Conservation (phyloP, 1,139 yeast species). For the Hemisphaericaspora xylofermentans region DNA sequence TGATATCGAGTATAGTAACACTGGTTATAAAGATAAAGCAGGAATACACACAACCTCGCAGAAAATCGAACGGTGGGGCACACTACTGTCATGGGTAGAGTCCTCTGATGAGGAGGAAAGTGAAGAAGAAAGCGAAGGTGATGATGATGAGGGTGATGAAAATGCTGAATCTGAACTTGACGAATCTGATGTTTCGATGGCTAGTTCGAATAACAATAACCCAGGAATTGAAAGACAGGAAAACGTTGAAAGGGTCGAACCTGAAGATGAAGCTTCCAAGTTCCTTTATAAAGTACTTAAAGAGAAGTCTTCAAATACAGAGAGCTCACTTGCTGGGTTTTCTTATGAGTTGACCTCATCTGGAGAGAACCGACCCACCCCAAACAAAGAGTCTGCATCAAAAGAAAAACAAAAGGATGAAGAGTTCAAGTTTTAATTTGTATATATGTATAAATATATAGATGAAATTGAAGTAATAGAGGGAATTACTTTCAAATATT, state of each 20-base stretch:
- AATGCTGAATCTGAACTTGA: constrained; percentile 16
- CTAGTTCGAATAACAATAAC: not conserved
- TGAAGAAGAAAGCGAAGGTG: constrained; percentile 25
- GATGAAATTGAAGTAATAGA: not conserved
- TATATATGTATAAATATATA: not conserved
- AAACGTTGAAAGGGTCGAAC: constrained; percentile 1
- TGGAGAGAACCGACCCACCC: not conserved
- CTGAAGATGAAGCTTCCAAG: constrained; percentile 6
- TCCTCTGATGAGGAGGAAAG: constrained; percentile 35
- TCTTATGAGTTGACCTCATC: constrained; percentile 2
- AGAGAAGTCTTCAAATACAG: constrained; percentile 7
- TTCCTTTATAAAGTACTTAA: constrained; percentile 11
- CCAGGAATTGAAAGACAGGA: constrained; percentile 11
- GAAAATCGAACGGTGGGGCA: constrained; percentile 40
- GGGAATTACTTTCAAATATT: not conserved
- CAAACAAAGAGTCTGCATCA: not conserved
- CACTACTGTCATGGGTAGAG: constrained; percentile 35
- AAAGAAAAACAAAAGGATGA: constrained; percentile 6
- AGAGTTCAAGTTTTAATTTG: constrained; percentile 15
- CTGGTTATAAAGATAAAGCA: constrained; percentile 30
- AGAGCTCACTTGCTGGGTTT: constrained; percentile 6
- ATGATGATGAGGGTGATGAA: constrained; percentile 20
- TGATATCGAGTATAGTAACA: constrained; percentile 41
- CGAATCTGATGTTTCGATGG: too few species aligned
- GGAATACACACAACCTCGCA: constrained; percentile 16